Base-by-base conservation (phyloP, 1,284 basidiomycete species). In the Moesziomyces sp. region DNA sequence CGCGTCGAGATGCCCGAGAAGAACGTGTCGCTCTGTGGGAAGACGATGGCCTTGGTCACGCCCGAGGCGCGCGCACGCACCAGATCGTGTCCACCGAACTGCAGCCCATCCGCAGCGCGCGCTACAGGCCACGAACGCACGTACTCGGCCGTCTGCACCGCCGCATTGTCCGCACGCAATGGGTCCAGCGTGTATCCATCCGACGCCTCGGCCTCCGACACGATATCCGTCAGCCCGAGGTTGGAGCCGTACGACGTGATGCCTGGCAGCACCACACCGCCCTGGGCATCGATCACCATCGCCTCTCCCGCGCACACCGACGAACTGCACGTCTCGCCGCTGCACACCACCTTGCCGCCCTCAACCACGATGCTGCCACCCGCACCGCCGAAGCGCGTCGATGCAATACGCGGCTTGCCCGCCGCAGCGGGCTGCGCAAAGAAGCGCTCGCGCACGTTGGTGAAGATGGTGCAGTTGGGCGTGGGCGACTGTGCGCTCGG, bases 11-110 rank as follows among this genome's bases (percentile, higher is more conserved):
- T 84, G 10, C 92, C 93, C 0, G 87, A 86, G 79, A 91, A 54
- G 78, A 84, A 76, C 85, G 88, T 79, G n/a, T 76, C 71, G 3
- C 62, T 57, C 16, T 57, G 58, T 1, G 86, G 88, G 73, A 81
- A 81, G 3, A 83, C 82, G 38, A 87, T 85, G 5, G 89, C 91
- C 1, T 89, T 88, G 0, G 90, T 89, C 16, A 94, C 86, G n/a
- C 88, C 88, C 16, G 84, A 80, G 30, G 85, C 84, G 51, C 87
- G 85, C 6, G 86, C 87, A 8, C 72, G 67, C 11, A 68, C 46
- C 47, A 81, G 50, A 49, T 81, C 79, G 52, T 82, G 70, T 0
- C 78, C 78, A 14, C 76, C 78, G 44, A 58, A 78, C 35, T 74
- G 67, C 11, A 82, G 53, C 2, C 76, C 79, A 45, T 82, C 80